Evolutionary conservation across 2,329 filamentous ascomycete genomes (phyloP).

Genomic region (Fusarium sp.): DNA sequence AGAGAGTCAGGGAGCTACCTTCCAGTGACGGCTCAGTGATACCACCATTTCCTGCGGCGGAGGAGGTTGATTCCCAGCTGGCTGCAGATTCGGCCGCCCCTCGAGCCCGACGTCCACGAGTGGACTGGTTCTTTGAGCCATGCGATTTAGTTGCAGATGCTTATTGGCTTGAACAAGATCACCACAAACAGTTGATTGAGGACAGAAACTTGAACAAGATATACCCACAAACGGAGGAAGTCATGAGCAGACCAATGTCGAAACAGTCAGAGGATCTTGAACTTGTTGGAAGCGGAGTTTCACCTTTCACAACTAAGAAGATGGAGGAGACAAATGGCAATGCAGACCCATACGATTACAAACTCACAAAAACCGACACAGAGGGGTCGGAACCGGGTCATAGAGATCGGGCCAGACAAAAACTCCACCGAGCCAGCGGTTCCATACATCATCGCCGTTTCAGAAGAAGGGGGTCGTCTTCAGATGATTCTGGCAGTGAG

Average conservation of each 20-base stretch:
- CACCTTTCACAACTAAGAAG: slow-evolving; percentile 45
- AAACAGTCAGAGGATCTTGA: slow-evolving; percentile 44
- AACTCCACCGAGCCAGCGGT: slow-evolving; percentile 65
- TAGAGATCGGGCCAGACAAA: slow-evolving; percentile 69
- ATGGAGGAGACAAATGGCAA: slow-evolving; percentile 39
- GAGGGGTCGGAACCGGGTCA: slow-evolving; percentile 62
- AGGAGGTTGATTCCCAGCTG: slow-evolving; percentile 56
- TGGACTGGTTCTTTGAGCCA: slow-evolving; percentile 87
- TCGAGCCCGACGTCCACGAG: slow-evolving; percentile 77
- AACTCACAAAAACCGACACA: slow-evolving; percentile 50
- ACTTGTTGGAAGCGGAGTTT: slow-evolving; percentile 29
- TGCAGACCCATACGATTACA: slow-evolving; percentile 38
- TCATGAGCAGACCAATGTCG: slow-evolving; percentile 47
- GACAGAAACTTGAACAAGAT: slow-evolving; percentile 81
- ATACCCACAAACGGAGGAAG: slow-evolving; percentile 61
- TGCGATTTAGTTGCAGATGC: slow-evolving; percentile 89
- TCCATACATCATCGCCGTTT: slow-evolving; percentile 64
- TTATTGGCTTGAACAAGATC: slow-evolving; percentile 86
- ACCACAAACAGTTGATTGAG: slow-evolving; percentile 84
- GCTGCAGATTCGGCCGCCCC: slow-evolving; percentile 59
- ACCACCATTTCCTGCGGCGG: slow-evolving; percentile 60
- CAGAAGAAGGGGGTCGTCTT: slow-evolving; percentile 62
- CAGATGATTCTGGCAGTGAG: slow-evolving; percentile 69
- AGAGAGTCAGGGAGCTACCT: slow-evolving; percentile 43
- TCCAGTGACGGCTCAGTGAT: slow-evolving; percentile 48